phyloP scores from a whole-genome alignment of 2,329 filamentous ascomycete genomes.

The Colletotrichum limetticola region DNA sequence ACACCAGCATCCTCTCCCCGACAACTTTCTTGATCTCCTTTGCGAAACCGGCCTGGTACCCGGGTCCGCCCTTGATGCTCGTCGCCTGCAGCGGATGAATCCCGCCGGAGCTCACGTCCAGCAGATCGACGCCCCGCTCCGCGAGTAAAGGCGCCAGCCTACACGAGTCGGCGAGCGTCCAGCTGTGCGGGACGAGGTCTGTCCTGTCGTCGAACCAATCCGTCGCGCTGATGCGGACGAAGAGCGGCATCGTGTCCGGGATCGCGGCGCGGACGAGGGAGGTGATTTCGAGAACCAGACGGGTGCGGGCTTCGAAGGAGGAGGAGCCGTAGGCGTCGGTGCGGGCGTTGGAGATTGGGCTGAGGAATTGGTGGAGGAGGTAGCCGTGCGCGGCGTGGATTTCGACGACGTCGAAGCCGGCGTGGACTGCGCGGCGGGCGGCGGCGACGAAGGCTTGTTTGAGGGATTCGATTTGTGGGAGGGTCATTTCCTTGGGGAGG shows the following conservation, averaged over 20 bases:
- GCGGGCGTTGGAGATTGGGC: conserved; percentile 75
- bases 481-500: conserved; percentile 66
- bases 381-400: conserved; percentile 86
- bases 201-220: conserved; percentile 78
- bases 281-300: conserved; percentile 75
- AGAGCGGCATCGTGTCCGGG: conserved; percentile 75
- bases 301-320: conserved; percentile 74
- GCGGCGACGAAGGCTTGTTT: conserved; percentile 69
- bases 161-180: conserved; percentile 74
- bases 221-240: conserved; percentile 78
- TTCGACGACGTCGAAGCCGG: conserved; percentile 76
- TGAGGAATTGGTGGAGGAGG: conserved; percentile 76
- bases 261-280: conserved; percentile 71
- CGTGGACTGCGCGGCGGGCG: conserved; percentile 66
- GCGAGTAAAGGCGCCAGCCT: conserved; percentile 72
- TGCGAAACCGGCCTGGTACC: conserved; percentile 78
- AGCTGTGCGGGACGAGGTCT: conserved; percentile 66
- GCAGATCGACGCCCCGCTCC: conserved; percentile 75
- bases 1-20: conserved; percentile 64
- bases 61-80: conserved; percentile 67
- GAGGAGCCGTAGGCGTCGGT: conserved; percentile 75
- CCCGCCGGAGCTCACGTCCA: conserved; percentile 79
- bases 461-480: conserved; percentile 71
- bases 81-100: conserved; percentile 63
- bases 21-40: conserved; percentile 77